Percentiles rank a stretch among this genome's conserved stretches.
Evolutionary conservation across 768 basidiomycete genomes (phyloP).

Genomic region (Phaeolepiota aurea): DNA sequence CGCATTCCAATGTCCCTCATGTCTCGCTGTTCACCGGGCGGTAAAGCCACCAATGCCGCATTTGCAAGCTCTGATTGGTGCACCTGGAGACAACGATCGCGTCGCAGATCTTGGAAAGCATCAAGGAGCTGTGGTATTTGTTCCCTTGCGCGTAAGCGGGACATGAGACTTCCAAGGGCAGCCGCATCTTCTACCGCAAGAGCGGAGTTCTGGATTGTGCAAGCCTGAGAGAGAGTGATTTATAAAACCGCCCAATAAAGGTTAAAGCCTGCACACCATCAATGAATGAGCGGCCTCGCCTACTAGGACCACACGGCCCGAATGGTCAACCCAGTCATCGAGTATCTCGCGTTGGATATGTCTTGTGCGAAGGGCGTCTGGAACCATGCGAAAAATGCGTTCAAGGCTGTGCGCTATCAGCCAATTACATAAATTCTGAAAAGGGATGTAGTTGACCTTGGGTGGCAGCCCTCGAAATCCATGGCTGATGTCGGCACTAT

Average conservation of each 20-base stretch:
- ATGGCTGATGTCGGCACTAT: conserved; percentile 22
- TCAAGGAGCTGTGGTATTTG: conserved; percentile 40
- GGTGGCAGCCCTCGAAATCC: conserved; percentile 19
- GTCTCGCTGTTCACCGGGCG: conserved; percentile 31
- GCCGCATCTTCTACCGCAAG: conserved; percentile 51
- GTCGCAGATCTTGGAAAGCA: conserved; percentile 45
- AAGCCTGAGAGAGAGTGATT: conserved; percentile 25
- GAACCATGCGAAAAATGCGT: conserved; percentile 22
- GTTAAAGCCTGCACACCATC: conserved; percentile 24
- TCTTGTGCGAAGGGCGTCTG: conserved; percentile 26
- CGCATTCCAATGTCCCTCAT: conserved; percentile 31
- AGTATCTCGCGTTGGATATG: conserved; percentile 22
- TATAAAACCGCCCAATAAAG: not conserved
- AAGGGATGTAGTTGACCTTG: conserved; percentile 2
- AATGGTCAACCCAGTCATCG: conserved; percentile 43
- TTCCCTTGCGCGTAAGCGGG: conserved; percentile 29
- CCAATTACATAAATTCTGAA: not conserved
- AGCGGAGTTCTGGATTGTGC: conserved; percentile 34
- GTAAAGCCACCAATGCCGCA: conserved; percentile 30
- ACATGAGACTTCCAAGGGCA: conserved; percentile 45
- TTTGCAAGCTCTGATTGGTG: conserved; percentile 34
- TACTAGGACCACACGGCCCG: conserved; percentile 35
- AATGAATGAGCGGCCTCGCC: conserved; percentile 53
- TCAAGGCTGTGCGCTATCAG: conserved; percentile 19
- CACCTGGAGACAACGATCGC: conserved; percentile 33